Evolutionary conservation across 495 filamentous ascomycete species (phyloP), one percentile per base, ranked within the genome.

Genomic region (Neurospora sp.): DNA sequence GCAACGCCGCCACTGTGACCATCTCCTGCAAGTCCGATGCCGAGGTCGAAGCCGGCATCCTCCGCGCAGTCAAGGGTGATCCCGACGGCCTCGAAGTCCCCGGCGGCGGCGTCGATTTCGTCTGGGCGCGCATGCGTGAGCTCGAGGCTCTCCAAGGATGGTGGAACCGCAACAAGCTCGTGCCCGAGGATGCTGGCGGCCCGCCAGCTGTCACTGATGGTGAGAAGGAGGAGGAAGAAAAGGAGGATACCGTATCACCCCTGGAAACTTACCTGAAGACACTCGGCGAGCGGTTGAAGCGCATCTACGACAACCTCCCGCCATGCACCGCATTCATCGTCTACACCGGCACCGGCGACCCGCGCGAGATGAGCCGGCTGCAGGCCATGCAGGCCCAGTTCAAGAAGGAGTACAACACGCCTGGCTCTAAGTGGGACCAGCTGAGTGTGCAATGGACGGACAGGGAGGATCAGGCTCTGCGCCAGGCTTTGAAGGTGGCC

Each of bases 361-460:
- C 94, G 8, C 86, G 92, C 22, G 90, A 94, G 75, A 88, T 96
- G 82, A 84, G 84, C 70, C 86, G 91, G 14, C 81, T 97, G 71
- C 90, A 93, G 78, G 84, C 85, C 0, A 84, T 96, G 87, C 90
- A 97, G 72, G 83, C 86, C 73, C 84, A 86, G 73, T 93, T 91
- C 81, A 90, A 90, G 75, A 85, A 88, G 72, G 95, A 98, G 81
- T 97, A 90, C 78, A 84, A 86, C 74, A 84, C 84, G 27, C 83
- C 87, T 1, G 84, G 86, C 4, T 92, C 89, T 78, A 93, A 94
- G 59, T 98, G 94, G 95, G 92, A 97, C 79, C 84, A 97, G 72
- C 78, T 97, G 68, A 92, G 82, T 72, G 90, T 97, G 39, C 90
- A 94, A 80, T 98, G 95, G 95, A 97, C 95, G 12, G 94, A 97